phyloP scores from a whole-genome alignment of 129 eudicot species.

The Flaveria bidentis region DNA sequence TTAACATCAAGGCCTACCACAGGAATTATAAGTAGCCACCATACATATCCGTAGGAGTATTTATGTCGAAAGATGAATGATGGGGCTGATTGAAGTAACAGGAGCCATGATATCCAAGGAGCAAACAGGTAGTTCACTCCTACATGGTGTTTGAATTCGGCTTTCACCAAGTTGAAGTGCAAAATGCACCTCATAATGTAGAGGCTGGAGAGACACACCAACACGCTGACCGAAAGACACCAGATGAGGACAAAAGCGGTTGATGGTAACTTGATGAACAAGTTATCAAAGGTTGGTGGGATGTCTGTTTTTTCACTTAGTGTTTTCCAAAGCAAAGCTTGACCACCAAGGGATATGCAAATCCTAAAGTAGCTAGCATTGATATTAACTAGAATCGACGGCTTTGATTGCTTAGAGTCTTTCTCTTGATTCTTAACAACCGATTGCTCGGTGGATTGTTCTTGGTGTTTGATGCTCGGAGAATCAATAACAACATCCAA shows the following conservation, averaged over 20 bases:
- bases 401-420: conserved; percentile 15
- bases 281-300: conserved; percentile 28
- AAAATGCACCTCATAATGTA: conserved; percentile 59
- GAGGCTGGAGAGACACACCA: conserved; percentile 46
- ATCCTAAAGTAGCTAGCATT: conserved; percentile 79
- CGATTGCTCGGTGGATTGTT: background rate
- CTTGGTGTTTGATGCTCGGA: conserved; percentile 14
- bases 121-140: conserved; percentile 72
- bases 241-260: conserved; percentile 53
- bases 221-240: conserved; percentile 48
- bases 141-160: conserved; percentile 58
- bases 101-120: conserved; percentile 84
- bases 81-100: conserved; percentile 56
- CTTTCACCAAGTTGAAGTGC: conserved; percentile 55
- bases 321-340: conserved; percentile 71
- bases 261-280: conserved; percentile 47
- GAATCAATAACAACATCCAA: conserved; percentile 30
- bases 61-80: conserved; percentile 20
- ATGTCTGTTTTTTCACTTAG: conserved; percentile 37
- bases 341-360: conserved; percentile 59
- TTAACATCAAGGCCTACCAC: conserved; percentile 68
- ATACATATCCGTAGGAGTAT: conserved; percentile 30
- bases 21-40: conserved; percentile 56
- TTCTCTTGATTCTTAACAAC: conserved; percentile 14
- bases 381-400: conserved; percentile 46